Conservation (phyloP, 495 filamentous ascomycete species). For the Penicillium maclennaniae region DNA sequence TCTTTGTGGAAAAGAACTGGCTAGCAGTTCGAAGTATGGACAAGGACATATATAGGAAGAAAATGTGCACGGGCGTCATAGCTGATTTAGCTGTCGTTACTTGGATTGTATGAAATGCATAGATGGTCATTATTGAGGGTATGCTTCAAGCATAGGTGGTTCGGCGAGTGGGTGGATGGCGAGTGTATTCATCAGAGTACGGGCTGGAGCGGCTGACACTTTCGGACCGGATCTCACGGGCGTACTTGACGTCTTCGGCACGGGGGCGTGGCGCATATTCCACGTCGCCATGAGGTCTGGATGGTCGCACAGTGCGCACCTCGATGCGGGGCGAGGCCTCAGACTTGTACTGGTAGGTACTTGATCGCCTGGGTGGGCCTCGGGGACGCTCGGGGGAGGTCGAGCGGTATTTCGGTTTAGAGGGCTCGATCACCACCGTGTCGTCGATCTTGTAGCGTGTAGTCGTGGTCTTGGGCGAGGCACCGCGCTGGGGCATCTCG, state of each 20-base stretch:
- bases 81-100: conserved; percentile 9
- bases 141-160: conserved; percentile 21
- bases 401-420: conserved; percentile 18
- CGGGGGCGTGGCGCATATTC: conserved; percentile 16
- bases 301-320: conserved; percentile 17
- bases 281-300: conserved; percentile 12
- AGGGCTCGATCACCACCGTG: conserved; percentile 32
- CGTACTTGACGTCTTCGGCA: conserved; percentile 17
- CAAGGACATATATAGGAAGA: conserved; percentile 12
- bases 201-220: conserved; percentile 14
- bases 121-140: conserved; percentile 13
- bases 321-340: conserved; percentile 15
- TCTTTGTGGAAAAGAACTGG: conserved; percentile 5
- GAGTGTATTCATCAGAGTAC: conserved; percentile 17
- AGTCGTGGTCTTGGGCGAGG: conserved; percentile 28
- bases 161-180: conserved; percentile 21
- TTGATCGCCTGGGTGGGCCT: conserved; percentile 16
- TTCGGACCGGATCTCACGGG: conserved; percentile 14
- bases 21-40: conserved; percentile 9
- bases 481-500: conserved; percentile 27
- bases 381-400: conserved; percentile 20
- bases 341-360: conserved; percentile 10
- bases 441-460: conserved; percentile 36
- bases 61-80: conserved; percentile 21
- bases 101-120: neutral